Conservation (phyloP, 805 yeast species). For the Candida odintsovae region DNA sequence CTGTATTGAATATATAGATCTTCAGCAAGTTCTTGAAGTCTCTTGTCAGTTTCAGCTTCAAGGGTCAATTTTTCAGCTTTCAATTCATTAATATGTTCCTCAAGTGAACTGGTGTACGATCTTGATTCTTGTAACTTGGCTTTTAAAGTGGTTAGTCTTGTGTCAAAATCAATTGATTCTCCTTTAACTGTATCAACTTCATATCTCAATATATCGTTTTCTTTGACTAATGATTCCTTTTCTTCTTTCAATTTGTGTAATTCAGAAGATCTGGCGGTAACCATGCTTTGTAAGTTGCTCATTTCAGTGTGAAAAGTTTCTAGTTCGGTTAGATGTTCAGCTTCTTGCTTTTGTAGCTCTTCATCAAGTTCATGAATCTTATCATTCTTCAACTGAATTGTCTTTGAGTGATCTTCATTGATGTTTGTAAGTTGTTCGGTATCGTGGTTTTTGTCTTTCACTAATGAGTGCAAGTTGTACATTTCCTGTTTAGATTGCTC, state of each 20-base stretch:
- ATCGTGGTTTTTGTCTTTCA: constrained; percentile 7
- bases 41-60: constrained; percentile 46
- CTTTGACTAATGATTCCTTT: constrained; percentile 19
- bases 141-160: constrained; percentile 17
- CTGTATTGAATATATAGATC: constrained; percentile 70
- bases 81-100: constrained; percentile 22
- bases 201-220: constrained; percentile 21
- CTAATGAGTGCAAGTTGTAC: neutral
- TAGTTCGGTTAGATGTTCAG: constrained; percentile 31
- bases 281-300: constrained; percentile 26
- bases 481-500: constrained; percentile 6
- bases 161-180: constrained; percentile 21
- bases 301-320: constrained; percentile 31
- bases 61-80: constrained; percentile 31
- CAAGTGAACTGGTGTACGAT: constrained; percentile 18
- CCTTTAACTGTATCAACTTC: constrained; percentile 20
- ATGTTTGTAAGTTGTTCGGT: constrained; percentile 6
- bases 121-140: constrained; percentile 16
- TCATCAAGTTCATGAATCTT: constrained; percentile 24
- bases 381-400: constrained; percentile 16
- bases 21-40: constrained; percentile 58
- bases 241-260: constrained; percentile 22
- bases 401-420: constrained; percentile 7
- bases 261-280: constrained; percentile 25
- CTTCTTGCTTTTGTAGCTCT: constrained; percentile 28